Evolutionary conservation across 1,139 yeast genomes (phyloP), one percentile per base, ranked within the genome.

Genomic region (Hanseniaspora gamundiae): DNA sequence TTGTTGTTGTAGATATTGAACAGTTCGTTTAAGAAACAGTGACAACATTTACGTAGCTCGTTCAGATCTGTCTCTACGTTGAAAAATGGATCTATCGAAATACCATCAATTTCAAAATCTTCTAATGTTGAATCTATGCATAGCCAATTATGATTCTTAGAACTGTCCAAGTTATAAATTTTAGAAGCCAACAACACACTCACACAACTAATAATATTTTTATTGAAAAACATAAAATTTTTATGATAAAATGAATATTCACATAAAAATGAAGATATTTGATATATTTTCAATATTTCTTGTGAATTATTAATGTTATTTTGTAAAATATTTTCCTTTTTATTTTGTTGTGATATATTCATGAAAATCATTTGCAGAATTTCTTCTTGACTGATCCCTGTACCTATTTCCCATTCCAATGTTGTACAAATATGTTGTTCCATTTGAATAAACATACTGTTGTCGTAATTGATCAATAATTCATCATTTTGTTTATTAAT

Each of bases 381-480:
- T 29, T 35, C 16, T 14, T 42, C 42, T 27, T 41, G 36, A 19
- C 24, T 33, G 38, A 17, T 36, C 24, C 44, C 33, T 42, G 29
- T 19, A 14, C 31, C 22, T 14, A 42, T 38, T 38, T 45, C 42
- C 98, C 98, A 91, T 45, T 84, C 84, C 45, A 91, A 67, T 1
- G 97, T 87, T 45, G 78, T 67, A 45, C 91, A 68, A 38, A 91
- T 81, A 61, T 91, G 97, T 63, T 77, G 76, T 65, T 91, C 97
- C 97, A 91, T 91, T 62, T 88, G 96, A 39, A 81, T 72, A 64
- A 91, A 87, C 94, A 88, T 86, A 49, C 81, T 80, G 52, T 79
- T 81, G 51, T 86, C 94, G 59, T 86, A 88, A 13, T 87, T 86
- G 55, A 78, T 76, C 5, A 7, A 31, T 30, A 4, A 14, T 5